Evolutionary conservation across 1,284 basidiomycete genomes (phyloP).

Genomic region (Ganoderma lingzhi): DNA sequence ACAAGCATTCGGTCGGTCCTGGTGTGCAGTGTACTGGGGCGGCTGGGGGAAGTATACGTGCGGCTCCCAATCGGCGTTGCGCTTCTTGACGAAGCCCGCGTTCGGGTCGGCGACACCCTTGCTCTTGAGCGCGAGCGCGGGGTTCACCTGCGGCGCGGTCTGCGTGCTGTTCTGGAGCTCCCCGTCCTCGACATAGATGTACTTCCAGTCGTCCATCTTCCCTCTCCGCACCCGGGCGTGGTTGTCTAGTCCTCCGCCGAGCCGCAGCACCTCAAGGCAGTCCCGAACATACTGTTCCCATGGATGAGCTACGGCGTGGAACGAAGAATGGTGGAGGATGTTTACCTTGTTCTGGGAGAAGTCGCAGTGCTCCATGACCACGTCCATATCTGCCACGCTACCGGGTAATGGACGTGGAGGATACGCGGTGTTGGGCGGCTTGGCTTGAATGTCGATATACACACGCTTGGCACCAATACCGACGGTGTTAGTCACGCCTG

Average conservation of each 20-base stretch:
- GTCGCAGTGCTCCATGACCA: slow-evolving; percentile 91
- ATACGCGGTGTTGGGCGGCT: slow-evolving; percentile 68
- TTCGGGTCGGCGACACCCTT: slow-evolving; percentile 32
- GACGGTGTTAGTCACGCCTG: slow-evolving; percentile 50
- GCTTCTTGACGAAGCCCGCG: slow-evolving; percentile 31
- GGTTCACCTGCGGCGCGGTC: slow-evolving; percentile 28
- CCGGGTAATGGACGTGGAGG: slow-evolving; percentile 86
- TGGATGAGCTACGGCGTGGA: slow-evolving; percentile 15
- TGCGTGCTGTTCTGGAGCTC: slow-evolving; percentile 50
- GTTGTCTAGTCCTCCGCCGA: slow-evolving; percentile 75
- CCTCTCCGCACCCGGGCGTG: slow-evolving; percentile 65
- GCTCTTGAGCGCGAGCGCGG: slow-evolving; percentile 32
- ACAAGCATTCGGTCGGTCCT: slow-evolving; percentile 55
- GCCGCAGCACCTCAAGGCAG: slow-evolving; percentile 76
- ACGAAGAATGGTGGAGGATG: neutral
- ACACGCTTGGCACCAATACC: slow-evolving; percentile 81
- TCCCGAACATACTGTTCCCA: slow-evolving; percentile 76
- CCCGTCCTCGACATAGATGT: slow-evolving; percentile 69
- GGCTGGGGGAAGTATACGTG: slow-evolving; percentile 46
- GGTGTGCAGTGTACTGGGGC: slow-evolving; percentile 49
- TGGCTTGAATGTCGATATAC: slow-evolving; percentile 76
- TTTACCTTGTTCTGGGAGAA: slow-evolving; percentile 82
- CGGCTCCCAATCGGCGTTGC: slow-evolving; percentile 51
- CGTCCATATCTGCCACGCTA: slow-evolving; percentile 88
- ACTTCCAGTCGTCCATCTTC: slow-evolving; percentile 70